A percentile compares a stretch with the other conserved stretches of the same genome.
These are phyloP conservation scores for Phytophthora palmivora DNA, from an alignment of 352 stramenopile genomes.

Conservation along the genomic window DNA sequence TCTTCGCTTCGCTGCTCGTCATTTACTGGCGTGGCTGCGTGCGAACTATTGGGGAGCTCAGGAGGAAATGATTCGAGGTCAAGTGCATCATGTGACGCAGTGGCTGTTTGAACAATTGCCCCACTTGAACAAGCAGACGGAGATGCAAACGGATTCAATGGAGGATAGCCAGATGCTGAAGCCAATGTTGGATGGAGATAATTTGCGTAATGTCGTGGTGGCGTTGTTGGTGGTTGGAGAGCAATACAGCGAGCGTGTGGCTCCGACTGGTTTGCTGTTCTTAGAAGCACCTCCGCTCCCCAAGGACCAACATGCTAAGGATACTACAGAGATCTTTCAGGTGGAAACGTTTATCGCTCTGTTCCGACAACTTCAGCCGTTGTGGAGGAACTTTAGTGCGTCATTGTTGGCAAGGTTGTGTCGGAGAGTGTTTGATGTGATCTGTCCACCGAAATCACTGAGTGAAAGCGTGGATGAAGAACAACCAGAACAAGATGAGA, in stretches of 20 bases:
- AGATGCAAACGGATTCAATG: conserved; percentile 8
- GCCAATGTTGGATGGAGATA: conserved; percentile 50
- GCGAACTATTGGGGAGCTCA: conserved; percentile 90
- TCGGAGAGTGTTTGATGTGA: conserved; percentile 48
- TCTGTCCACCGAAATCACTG: conserved; percentile 16
- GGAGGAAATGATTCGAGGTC: conserved; percentile 51
- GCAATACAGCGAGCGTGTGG: conserved; percentile 59
- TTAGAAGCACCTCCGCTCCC: conserved; percentile 11
- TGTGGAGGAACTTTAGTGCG: conserved; percentile 61
- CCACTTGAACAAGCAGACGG: conserved; percentile 12
- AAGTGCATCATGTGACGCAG: conserved; percentile 54
- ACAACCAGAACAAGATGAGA: background rate
- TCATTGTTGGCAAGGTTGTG: conserved; percentile 59
- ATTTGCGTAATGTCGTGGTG: conserved; percentile 62
- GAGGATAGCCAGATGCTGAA: background rate
- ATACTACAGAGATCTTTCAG: conserved; percentile 17
- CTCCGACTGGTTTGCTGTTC: conserved; percentile 58
- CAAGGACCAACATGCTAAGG: conserved; percentile 10
- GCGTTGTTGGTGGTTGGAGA: conserved; percentile 68
- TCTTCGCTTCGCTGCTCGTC: conserved; percentile 85
- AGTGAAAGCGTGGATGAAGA: conserved; percentile 16
- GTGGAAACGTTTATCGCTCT: conserved; percentile 47
- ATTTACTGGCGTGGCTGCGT: conserved; percentile 90
- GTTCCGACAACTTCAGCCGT: conserved; percentile 58
- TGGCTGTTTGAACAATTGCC: conserved; percentile 45